Evolutionary conservation across 225 moss, liverwort and hornwort genomes (phyloP).

Genomic region (Neckera pumila): DNA sequence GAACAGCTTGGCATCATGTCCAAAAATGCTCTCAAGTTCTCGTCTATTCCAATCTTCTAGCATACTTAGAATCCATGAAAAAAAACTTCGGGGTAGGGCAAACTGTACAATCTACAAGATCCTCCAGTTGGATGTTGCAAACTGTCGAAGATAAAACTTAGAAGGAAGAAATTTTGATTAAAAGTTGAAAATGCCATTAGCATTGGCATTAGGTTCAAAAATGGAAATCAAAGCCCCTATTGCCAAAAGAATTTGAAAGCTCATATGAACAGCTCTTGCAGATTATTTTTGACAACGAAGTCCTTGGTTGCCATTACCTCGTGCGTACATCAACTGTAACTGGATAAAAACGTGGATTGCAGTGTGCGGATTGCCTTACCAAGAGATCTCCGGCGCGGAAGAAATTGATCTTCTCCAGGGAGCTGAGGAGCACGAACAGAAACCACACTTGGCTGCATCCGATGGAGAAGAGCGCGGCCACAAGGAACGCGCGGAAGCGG

Average conservation of each 20-base stretch:
- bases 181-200: not conserved
- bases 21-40: not conserved
- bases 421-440: conserved; percentile 16
- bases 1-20: not conserved
- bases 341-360: not conserved
- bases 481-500: conserved; percentile 65
- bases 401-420: conserved; percentile 8
- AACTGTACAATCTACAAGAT: not conserved
- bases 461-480: conserved; percentile 57
- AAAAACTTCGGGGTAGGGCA: too few relatives aligned
- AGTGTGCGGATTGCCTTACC: not conserved
- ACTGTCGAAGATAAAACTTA: not conserved
- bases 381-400: conserved; percentile 36
- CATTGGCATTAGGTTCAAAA: not conserved
- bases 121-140: not conserved
- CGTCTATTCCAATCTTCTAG: not conserved
- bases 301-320: not conserved
- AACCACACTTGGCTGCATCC: conserved; percentile 68
- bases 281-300: not conserved
- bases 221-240: not conserved
- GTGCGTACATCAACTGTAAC: not conserved
- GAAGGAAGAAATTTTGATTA: not conserved
- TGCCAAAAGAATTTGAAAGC: not conserved
- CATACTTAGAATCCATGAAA: not conserved
- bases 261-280: not conserved